Evolutionary conservation across 2,329 filamentous ascomycete species (phyloP).

Genomic region (Arthrocladium fulminans): DNA sequence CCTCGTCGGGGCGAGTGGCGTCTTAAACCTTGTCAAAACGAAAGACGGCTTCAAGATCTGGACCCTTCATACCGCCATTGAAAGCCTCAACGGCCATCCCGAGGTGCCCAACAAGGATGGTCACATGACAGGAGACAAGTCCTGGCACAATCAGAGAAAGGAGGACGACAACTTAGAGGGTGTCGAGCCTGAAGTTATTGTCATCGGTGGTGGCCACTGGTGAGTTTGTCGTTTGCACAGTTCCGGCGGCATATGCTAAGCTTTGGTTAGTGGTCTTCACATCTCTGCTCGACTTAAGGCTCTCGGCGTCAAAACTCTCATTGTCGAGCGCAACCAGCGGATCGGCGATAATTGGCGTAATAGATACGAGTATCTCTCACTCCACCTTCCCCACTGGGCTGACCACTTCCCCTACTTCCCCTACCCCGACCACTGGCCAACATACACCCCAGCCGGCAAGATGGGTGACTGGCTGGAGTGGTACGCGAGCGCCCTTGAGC

Average conservation of each 20-base stretch:
- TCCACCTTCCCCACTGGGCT: conserved; percentile 27
- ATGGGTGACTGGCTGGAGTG: conserved; percentile 25
- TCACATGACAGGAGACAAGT: conserved; percentile 29
- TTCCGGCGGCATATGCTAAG: too few species aligned
- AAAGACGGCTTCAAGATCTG: conserved; percentile 29
- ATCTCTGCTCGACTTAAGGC: conserved; percentile 23
- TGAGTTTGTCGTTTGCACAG: too few species aligned
- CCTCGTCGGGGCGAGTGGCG: conserved; percentile 23
- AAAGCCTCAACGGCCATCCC: conserved; percentile 27
- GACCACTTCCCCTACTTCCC: conserved; percentile 27
- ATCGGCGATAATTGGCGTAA: conserved; percentile 27
- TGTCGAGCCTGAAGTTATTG: conserved; percentile 22
- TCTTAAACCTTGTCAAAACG: conserved; percentile 28
- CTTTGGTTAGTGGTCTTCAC: conserved; percentile 20
- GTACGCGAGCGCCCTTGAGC: conserved; percentile 25
- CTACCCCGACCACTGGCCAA: conserved; percentile 28
- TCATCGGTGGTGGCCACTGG: conserved; percentile 25
- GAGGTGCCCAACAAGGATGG: conserved; percentile 25
- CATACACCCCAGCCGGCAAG: conserved; percentile 27
- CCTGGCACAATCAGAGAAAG: conserved; percentile 30
- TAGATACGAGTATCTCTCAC: conserved; percentile 27
- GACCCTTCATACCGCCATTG: conserved; percentile 29
- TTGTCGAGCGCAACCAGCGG: conserved; percentile 25
- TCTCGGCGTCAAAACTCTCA: conserved; percentile 25
- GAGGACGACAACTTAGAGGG: conserved; percentile 21